Percentiles rank a stretch among this genome's conserved stretches.
phyloP scores from a whole-genome alignment of 2,329 filamentous ascomycete genomes.

The Cadophora sp. region DNA sequence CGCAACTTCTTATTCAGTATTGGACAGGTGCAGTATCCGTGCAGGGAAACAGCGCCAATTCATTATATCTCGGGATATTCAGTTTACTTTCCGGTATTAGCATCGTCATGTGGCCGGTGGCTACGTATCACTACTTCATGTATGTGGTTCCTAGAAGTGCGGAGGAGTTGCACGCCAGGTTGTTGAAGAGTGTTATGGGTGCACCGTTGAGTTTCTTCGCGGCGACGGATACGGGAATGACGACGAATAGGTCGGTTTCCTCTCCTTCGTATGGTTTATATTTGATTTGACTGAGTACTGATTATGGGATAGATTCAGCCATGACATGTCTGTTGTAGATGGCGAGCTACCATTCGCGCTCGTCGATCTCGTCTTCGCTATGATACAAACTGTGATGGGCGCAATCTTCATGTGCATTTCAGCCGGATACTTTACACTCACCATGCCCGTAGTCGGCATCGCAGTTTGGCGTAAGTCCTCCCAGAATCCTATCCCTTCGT shows the following conservation, averaged over 20 bases:
- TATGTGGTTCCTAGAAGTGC: background rate
- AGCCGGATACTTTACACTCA: constrained; percentile 6
- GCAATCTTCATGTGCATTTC: constrained; percentile 7
- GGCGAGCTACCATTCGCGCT: constrained; percentile 38
- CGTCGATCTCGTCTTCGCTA: background rate
- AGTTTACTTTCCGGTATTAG: constrained; percentile 10
- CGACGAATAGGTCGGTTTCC: constrained; percentile 14
- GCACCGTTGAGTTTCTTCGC: constrained; percentile 6
- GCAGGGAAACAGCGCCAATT: constrained; percentile 30
- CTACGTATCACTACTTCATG: constrained; percentile 38
- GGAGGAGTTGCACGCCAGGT: background rate
- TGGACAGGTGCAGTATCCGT: constrained; percentile 2
- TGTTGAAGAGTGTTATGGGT: background rate
- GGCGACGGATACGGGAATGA: constrained; percentile 9
- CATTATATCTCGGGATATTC: constrained; percentile 28
- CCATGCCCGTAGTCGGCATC: background rate
- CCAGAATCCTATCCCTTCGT: constrained; percentile 38
- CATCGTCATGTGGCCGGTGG: constrained; percentile 1
- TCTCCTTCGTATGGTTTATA: too few species aligned
- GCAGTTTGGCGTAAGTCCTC: background rate
- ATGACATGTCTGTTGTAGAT: constrained; percentile 42
- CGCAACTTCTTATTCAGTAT: constrained; percentile 48
- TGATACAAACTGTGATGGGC: background rate
- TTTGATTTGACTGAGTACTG: background rate
- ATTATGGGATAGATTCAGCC: constrained; percentile 35